Evolutionary conservation across 2,329 filamentous ascomycete species (phyloP).

Genomic region (Aspergillus carbonarius): DNA sequence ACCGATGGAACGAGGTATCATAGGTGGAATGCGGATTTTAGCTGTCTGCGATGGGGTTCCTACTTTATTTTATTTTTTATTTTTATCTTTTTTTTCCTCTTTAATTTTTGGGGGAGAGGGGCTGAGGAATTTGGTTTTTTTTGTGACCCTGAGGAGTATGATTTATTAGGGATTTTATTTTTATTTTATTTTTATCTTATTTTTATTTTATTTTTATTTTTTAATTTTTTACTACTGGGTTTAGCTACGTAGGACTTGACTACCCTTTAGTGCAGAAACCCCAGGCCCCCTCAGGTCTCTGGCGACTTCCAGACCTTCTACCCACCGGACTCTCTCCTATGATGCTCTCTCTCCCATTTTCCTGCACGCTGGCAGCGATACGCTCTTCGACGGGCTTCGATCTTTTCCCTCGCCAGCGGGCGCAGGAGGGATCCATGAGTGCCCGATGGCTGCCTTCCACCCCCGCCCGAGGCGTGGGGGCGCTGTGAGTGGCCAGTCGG

Average conservation of each 20-base stretch:
- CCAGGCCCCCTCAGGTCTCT: constrained; percentile 1
- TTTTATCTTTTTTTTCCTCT: background rate
- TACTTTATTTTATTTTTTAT: background rate
- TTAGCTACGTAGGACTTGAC: constrained; percentile 1
- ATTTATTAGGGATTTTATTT: constrained; percentile 7
- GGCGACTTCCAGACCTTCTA: background rate
- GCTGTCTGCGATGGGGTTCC: background rate
- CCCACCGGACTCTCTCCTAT: too few species aligned
- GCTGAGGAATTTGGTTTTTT: background rate
- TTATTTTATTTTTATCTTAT: constrained; percentile 6
- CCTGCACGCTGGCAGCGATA: too few species aligned
- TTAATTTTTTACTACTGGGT: background rate
- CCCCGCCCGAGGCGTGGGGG: constrained; percentile 1
- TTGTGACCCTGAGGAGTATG: background rate
- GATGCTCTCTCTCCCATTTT: too few species aligned
- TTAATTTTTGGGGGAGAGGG: background rate
- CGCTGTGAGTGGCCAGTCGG: constrained; percentile 15
- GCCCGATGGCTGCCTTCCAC: constrained; percentile 8
- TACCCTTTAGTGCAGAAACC: background rate
- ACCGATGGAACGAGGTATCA: background rate
- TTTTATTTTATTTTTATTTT: background rate
- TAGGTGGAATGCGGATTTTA: constrained; percentile 1
- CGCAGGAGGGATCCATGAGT: background rate
- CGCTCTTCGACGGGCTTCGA: too few species aligned
- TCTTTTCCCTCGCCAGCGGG: too few species aligned